A percentile compares a stretch with the other conserved stretches of the same genome.
These are phyloP conservation scores for Paralagenidium karlingii DNA, from an alignment of 352 stramenopile genomes.

Conservation along the genomic window DNA sequence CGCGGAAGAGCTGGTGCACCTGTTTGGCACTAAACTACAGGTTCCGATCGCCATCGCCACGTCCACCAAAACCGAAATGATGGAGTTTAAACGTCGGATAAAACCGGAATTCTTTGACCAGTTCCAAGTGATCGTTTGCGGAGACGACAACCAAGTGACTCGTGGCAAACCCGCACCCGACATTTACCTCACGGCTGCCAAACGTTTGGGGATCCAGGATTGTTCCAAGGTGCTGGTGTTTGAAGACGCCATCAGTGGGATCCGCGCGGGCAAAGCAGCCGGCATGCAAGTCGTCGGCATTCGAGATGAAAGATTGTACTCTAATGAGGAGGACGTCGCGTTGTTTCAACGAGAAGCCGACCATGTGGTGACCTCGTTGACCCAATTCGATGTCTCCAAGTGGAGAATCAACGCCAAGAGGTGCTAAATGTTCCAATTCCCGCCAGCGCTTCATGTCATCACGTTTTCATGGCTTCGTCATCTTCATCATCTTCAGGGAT, in stretches of 20 bases:
- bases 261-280: constrained; percentile 42
- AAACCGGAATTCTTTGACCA: too few species aligned
- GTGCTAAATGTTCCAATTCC: too few species aligned
- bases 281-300: constrained; percentile 62
- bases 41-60: too few species aligned
- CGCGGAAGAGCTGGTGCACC: constrained; percentile 28
- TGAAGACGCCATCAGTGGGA: constrained; percentile 62
- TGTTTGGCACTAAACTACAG: too few species aligned
- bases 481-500: too few species aligned
- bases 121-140: constrained; percentile 61
- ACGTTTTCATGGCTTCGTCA: too few species aligned
- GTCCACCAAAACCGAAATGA: too few species aligned
- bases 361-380: constrained; percentile 45
- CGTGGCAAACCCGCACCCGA: constrained; percentile 63
- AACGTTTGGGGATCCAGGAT: too few species aligned
- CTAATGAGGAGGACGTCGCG: constrained; percentile 21
- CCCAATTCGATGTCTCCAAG: constrained; percentile 54
- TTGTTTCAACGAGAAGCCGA: constrained; percentile 40
- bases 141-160: constrained; percentile 55
- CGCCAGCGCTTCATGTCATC: too few species aligned
- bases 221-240: too few species aligned
- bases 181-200: constrained; percentile 59
- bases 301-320: constrained; percentile 54
- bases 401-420: too few species aligned
- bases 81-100: too few species aligned